Base-by-base conservation (phyloP, 176 grass and related monocot species). In the Eremochloa ophiuroides region DNA sequence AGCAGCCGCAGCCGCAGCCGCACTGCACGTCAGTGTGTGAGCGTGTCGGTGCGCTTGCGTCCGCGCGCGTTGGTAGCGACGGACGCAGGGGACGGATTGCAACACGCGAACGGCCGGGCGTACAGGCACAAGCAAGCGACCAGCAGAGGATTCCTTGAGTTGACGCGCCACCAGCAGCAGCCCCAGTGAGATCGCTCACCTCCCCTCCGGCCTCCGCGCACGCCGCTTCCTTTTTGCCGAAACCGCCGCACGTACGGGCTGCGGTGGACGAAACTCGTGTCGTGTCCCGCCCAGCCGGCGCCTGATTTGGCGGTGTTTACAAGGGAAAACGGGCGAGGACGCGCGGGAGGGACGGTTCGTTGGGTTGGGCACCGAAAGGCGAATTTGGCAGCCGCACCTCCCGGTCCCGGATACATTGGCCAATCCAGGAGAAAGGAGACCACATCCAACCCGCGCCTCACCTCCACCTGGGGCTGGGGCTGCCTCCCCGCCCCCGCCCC, bases 41-140 rank as follows among this genome's bases (percentile, higher is more conserved):
- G 34, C 34, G 4, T 35, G 34, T 35, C 34, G 34, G 34, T 35
- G 34, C 34, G 34, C n/a, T n/a, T n/a, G n/a, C n/a, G n/a, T n/a
- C n/a, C n/a, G 5, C 0, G 16, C 33, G 46, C 4, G 48, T 1
- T 51, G 20, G 50, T 53, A 53, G 50, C 50, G 50, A 53, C 50
- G 6, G 71, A 31, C 62, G 31, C 35, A 16, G 47, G 73, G 55
- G 41, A 30, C 61, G 6, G 60, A 85, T 61, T 26, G 83, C 74
- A 77, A 85, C 83, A 37, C 9, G 39, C 74, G 22, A 85, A 28
- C 83, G 64, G 58, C 64, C 83, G 59, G 53, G 56, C 9, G 23
- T 27, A 25, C 23, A n/a, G 18, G 48, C 4, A 25, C 25, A 33
- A 5, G 17, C 29, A 44, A 10, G 38, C 38, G 38, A 50, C 53